Percentiles rank a stretch among this genome's conserved stretches.
Evolutionary conservation across 495 filamentous ascomycete genomes (phyloP).

Genomic region (Penicillium malachiteum): DNA sequence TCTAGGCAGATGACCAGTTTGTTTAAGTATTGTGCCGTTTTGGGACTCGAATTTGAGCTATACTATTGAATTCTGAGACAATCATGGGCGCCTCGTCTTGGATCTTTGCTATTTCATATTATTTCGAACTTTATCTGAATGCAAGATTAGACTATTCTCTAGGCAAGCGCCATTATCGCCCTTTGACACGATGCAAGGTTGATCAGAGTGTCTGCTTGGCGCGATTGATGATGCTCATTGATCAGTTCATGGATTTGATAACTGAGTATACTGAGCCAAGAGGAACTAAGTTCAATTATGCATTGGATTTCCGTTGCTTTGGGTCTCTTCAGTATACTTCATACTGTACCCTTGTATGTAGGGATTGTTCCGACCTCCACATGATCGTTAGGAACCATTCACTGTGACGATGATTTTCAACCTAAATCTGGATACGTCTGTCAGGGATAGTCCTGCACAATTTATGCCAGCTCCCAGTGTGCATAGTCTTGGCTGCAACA

Average conservation of each 20-base stretch:
- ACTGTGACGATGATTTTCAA: neutral
- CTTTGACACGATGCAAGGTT: neutral
- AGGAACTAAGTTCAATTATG: constrained; percentile 5
- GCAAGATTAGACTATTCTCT: neutral
- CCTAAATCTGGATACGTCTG: neutral
- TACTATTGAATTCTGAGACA: neutral
- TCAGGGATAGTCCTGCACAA: neutral
- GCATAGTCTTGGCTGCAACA: neutral
- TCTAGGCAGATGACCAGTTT: neutral
- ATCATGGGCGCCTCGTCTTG: neutral
- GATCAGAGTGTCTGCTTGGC: neutral
- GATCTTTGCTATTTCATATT: neutral
- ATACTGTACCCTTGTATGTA: neutral
- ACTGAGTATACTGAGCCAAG: constrained; percentile 3
- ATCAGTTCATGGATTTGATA: neutral
- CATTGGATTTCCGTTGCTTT: neutral
- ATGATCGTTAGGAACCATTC: constrained; percentile 1
- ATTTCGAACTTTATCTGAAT: neutral
- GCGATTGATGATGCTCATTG: neutral
- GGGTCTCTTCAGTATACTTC: neutral
- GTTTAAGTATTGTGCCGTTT: neutral
- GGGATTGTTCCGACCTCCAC: neutral
- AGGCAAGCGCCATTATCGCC: neutral
- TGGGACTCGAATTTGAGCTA: neutral
- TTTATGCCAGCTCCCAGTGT: neutral